These are phyloP conservation scores for Diaporthe australafricana DNA, from an alignment of 2,329 filamentous ascomycete species.

Conservation along the genomic window DNA sequence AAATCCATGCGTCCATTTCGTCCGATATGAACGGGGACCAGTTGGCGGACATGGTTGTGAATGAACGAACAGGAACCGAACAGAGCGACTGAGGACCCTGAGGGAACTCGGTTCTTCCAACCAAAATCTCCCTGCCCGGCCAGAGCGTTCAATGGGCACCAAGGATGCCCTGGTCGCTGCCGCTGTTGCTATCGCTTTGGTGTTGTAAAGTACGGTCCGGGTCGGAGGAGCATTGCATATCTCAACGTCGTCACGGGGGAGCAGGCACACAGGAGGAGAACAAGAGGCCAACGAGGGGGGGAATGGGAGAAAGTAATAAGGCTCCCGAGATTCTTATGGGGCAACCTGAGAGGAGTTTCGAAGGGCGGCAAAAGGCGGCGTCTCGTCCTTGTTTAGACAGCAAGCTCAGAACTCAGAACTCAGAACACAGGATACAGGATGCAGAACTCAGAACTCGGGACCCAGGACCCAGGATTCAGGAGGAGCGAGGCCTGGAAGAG, in stretches of 20 bases:
- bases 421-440: background rate
- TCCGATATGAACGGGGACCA: constrained; percentile 26
- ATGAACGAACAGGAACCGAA: background rate
- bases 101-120: background rate
- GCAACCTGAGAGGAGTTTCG: background rate
- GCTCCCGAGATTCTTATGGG: background rate
- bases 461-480: constrained; percentile 6
- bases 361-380: constrained; percentile 13
- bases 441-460: background rate
- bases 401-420: constrained; percentile 1
- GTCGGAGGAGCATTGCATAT: constrained; percentile 13
- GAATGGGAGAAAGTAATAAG: background rate
- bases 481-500: background rate
- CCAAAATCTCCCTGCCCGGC: background rate
- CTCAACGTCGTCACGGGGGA: constrained; percentile 6
- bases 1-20: constrained; percentile 28
- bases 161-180: constrained; percentile 22
- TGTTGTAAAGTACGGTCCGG: constrained; percentile 1
- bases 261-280: background rate
- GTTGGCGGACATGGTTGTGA: constrained; percentile 8
- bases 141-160: background rate
- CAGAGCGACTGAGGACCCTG: too few relatives aligned
- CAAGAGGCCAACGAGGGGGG: background rate
- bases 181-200: background rate
- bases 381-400: constrained; percentile 7